Evolutionary conservation across 768 basidiomycete species (phyloP), one percentile per base, ranked within the genome.

Genomic region (Pleurotus cornucopiae): DNA sequence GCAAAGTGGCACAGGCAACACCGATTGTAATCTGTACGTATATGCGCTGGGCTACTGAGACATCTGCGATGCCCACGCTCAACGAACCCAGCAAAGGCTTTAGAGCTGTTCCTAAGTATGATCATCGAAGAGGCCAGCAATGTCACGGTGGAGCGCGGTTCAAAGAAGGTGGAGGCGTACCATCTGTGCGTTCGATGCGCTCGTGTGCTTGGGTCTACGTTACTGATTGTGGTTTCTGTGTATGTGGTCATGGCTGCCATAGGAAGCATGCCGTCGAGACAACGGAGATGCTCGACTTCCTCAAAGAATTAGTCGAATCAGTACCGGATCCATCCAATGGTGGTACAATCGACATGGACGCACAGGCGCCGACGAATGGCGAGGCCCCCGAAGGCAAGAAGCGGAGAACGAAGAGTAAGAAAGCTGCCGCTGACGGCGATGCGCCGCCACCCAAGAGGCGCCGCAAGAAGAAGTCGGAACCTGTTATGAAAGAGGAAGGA

Each of bases 1-100:
- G 96, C 57, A 98, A 98, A 69, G 93, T 98, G 30, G 94, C 96
- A 2, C 92, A 94, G 67, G 94, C 93, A 23, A 96, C 95, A 3
- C 96, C 96, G 0, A 82, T 98, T 58, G 91, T 98, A 57, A 97
- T 98, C 64, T 98, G 96, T 97, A 65, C 69, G 92, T 81, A 0
- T 34, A 11, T 0, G 30, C 11, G 7, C 11, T 26, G 23, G 21
- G 26, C 3, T 40, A 1, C 6, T 21, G 43, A n/a, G 43, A 44
- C 2, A 16, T 6, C 43, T 44, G 7, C 43, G 40, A 41, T 14
- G 20, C 20, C 44, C 0, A 9, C 2, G n/a, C 6, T 44, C 16
- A 26, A 56, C 23, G 26, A 18, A 55, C 41, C 26, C 65, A 98
- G 96, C 96, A 5, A 97, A 97, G 76, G 91, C 92, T 0, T 78